Base-by-base conservation (phyloP, 371 early-diverging fungal genomes). In the Syncephalastrum racemosum region DNA sequence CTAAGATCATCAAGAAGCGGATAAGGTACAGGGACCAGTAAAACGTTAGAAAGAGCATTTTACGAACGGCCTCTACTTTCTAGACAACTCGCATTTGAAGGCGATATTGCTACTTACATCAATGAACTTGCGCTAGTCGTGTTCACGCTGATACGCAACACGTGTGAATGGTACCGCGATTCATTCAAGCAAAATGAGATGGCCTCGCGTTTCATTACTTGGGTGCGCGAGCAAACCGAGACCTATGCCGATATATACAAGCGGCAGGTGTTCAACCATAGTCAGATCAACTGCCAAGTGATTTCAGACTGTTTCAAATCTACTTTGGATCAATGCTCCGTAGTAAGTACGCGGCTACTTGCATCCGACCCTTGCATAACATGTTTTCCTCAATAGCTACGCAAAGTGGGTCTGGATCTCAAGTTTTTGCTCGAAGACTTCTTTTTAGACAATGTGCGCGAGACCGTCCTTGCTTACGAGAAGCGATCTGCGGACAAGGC, bases 161-260 rank as follows among this genome's bases (percentile, higher is more conserved):
- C 96, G 0, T 93, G 94, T 56, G 93, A 94, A 54, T 97, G 97
- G 97, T 97, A 91, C 70, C 83, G 88, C 54, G 85, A 80, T 36
- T 88, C 93, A 4, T 96, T 97, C 68, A 83, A 86, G 20, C 92
- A 94, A 60, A 83, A 92, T 50, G 82, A 83, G 27, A 90, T 96
- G 92, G 85, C 92, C 0, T 94, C 94, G 16, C 91, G 92, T 6
- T 90, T 97, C 56, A 87, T 97, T 16, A 92, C 90, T 16, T 97
- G 97, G 97, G 92, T 93, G 13, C 74, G 86, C 31, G 81, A 81
- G 54, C 95, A 97, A 62, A 86, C 96, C 45, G 89, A 89, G 36
- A 74, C 81, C 22, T 96, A 90, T 71, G 91, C 90, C 0, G 84
- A 81, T n/a, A 89, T 90, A 50, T 91, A 94, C 67, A 89, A 90